phyloP scores from a whole-genome alignment of 805 yeast species.

The Sugiyamaella qingdaonensis region DNA sequence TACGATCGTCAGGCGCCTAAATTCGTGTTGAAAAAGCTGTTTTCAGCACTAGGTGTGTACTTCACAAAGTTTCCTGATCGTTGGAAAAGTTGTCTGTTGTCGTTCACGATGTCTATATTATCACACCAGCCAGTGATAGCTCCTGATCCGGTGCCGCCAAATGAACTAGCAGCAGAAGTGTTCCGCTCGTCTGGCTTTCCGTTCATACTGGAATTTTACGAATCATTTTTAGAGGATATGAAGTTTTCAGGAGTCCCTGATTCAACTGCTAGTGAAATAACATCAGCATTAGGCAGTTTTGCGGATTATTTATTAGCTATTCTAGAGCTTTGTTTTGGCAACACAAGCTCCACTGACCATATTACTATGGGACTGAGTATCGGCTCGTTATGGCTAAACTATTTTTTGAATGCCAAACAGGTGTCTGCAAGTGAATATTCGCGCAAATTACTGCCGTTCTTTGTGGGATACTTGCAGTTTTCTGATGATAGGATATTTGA shows the following conservation, averaged over 20 bases:
- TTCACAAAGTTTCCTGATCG: slow-evolving; percentile 38
- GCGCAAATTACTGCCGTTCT: slow-evolving; percentile 1
- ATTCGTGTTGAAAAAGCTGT: slow-evolving; percentile 54
- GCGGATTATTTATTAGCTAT: neutral
- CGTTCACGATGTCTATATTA: slow-evolving; percentile 1
- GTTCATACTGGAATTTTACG: slow-evolving; percentile 23
- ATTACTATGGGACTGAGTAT: neutral
- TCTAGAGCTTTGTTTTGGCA: neutral
- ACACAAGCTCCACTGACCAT: neutral
- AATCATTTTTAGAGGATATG: slow-evolving; percentile 29
- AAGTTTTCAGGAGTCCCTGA: neutral
- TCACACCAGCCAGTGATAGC: neutral
- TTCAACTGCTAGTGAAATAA: neutral
- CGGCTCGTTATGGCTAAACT: slow-evolving; percentile 9
- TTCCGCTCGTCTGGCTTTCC: slow-evolving; percentile 3
- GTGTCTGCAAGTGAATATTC: neutral
- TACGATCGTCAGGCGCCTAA: slow-evolving; percentile 13
- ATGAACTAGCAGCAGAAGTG: neutral
- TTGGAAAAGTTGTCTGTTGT: slow-evolving; percentile 37
- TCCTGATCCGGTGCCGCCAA: neutral
- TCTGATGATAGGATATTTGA: slow-evolving; percentile 17
- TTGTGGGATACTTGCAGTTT: slow-evolving; percentile 10
- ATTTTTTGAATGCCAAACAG: neutral
- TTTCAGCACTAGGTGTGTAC: slow-evolving; percentile 50
- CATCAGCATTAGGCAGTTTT: neutral